Evolutionary conservation across 1,139 yeast genomes (phyloP), one percentile per base, ranked within the genome.

Genomic region (Sugiyamaella sp.): DNA sequence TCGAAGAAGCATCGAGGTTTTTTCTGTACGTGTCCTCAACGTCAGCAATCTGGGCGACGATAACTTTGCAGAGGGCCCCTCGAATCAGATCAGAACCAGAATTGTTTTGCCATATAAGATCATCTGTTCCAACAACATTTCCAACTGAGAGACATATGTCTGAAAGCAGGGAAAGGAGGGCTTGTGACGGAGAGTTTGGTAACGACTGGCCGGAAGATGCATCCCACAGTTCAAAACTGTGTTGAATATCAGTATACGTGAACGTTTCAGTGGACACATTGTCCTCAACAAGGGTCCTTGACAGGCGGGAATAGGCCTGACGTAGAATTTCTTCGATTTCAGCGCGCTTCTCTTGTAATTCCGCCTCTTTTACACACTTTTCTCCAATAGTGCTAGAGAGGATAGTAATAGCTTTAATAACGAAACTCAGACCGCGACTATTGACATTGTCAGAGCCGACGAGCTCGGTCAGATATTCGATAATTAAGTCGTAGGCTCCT

Each of bases 341-440:
- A 4, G 16, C 27, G 8, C 12, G 16, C 20, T 22, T 22, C 32
- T 33, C 10, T 20, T 17, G 4, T 2, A 24, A 37, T 20, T 37
- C 38, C 8, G 19, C 29, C 10, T 37, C 16, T 37, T 14, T 16
- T 6, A 2, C 16, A 38, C 6, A 17, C 32, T 29, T 20, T 37
- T 38, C 39, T 5, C 44, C 50, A 40, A 40, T 32, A 38, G 58
- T 19, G 27, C 49, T 21, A 35, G 41, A 24, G 44, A 47, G 21
- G 20, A 56, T 21, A 32, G 42, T 17, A 44, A 50, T 4, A 47
- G 55, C 37, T 46, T 52, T 16, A 20, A 47, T 38, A 45, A 55
- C 33, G 27, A 54, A 24, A 49, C 39, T 43, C 46, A 56, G 22
- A 41, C 57, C 32, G 37, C 55, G n/a, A 51, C 43, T 6, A 22